phyloP scores from a whole-genome alignment of 495 filamentous ascomycete species.

The Lasiosphaeriaceae sp. region DNA sequence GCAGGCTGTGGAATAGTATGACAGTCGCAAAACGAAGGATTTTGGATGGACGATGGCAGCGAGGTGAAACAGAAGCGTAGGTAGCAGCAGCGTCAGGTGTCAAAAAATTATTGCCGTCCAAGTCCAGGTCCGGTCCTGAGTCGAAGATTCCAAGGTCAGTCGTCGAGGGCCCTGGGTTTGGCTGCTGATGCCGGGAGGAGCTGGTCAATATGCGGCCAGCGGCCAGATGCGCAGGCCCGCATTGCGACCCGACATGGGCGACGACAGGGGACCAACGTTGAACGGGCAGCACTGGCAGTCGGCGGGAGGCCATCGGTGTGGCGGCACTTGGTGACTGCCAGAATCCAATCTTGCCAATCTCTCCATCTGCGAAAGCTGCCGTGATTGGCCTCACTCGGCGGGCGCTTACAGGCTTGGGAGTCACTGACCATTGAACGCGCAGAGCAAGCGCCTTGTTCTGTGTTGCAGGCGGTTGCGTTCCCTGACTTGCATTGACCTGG shows the following conservation, averaged over 20 bases:
- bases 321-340: not conserved
- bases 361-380: not conserved
- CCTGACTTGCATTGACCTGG: not conserved
- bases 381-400: slow-evolving; percentile 29
- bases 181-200: slow-evolving; percentile 11
- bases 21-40: too few relatives aligned
- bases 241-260: not conserved
- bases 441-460: slow-evolving; percentile 22
- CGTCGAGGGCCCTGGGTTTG: slow-evolving; percentile 1
- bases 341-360: not conserved
- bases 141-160: not conserved
- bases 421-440: slow-evolving; percentile 20
- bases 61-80: too few relatives aligned
- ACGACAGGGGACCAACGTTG: not conserved
- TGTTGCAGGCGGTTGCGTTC: slow-evolving; percentile 16
- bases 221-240: slow-evolving; percentile 27
- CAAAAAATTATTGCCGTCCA: not conserved
- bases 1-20: too few relatives aligned
- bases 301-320: not conserved
- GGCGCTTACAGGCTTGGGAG: slow-evolving; percentile 28
- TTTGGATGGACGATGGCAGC: too few relatives aligned
- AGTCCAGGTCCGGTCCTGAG: slow-evolving; percentile 1
- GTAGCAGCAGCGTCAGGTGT: too few relatives aligned
- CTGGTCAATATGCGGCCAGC: slow-evolving; percentile 35
- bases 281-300: not conserved